Evolutionary conservation across 2,329 filamentous ascomycete species (phyloP), one percentile per base, ranked within the genome.

Genomic region (Cercospora sojina): DNA sequence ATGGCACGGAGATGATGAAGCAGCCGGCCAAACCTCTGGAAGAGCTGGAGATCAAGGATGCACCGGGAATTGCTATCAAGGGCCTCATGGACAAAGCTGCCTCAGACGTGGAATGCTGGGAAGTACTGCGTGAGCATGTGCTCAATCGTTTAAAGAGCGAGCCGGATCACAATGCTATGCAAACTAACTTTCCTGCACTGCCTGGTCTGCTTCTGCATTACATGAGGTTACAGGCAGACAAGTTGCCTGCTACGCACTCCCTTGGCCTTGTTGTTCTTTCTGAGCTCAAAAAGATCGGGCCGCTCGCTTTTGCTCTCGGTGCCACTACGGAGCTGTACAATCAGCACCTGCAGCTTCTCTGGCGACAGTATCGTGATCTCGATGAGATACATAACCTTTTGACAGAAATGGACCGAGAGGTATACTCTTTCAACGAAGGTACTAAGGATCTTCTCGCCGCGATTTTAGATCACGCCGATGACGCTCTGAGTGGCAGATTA

Each of bases 271-370:
- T 83, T 53, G 78, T 93, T 27, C 81, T 93, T 0, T 89, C 90
- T 0, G 84, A 85, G 7, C 80, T 93, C 72, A 91, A 90, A 74
- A 82, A 84, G 53, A 82, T 91, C 0, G 90, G 91, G 1, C 83
- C 90, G 1, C 85, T 86, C 1, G 90, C 89, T 0, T 91, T 90
- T 73, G 87, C 91, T 6, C 83, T 94, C 0, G 91, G 90, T 57
- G 88, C 87, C 5, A 88, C 88, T 18, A 90, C 90, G 0, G 80
- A 84, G 0, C 86, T 93, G 49, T 93, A 91, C 80, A 88, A 90
- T 74, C 82, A 86, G 58, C 83, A 92, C 35, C 82, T 91, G 25
- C 77, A 81, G 13, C 83, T 89, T 23, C 81, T 87, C 64, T 91
- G 89, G 86, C 77, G 80, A 35, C 84, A 86, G 10, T 85, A 86